Conservation (phyloP, 345 rosid genomes). For the Barbarea vulgaris region DNA sequence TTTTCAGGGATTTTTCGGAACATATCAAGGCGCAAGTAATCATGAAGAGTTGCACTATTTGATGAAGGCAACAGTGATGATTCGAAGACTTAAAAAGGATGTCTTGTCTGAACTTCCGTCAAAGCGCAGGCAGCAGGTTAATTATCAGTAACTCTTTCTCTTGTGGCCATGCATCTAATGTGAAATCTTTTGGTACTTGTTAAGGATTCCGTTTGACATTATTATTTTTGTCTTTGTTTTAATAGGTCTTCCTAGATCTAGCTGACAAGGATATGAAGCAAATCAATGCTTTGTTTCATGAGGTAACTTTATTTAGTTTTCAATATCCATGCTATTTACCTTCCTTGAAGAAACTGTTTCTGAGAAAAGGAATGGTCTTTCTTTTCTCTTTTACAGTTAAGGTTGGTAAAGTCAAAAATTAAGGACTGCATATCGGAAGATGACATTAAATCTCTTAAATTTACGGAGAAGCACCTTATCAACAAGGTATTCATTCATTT, state of each 20-base stretch:
- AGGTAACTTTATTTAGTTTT: conserved; percentile 55
- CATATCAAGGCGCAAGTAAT: conserved; percentile 92
- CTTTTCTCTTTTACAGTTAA: conserved; percentile 57
- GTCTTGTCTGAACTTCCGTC: conserved; percentile 86
- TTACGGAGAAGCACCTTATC: conserved; percentile 77
- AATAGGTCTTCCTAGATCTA: conserved; percentile 87
- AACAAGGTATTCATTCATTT: conserved; percentile 60
- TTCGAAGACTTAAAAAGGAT: conserved; percentile 91
- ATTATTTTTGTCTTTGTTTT: neutral
- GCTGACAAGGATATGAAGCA: conserved; percentile 77
- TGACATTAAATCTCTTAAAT: conserved; percentile 69
- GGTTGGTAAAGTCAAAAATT: conserved; percentile 65
- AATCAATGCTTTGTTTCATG: conserved; percentile 78
- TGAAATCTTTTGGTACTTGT: neutral
- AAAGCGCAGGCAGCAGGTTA: conserved; percentile 93
- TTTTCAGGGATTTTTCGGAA: conserved; percentile 76
- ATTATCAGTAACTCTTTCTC: conserved; percentile 10
- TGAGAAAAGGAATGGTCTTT: conserved; percentile 20
- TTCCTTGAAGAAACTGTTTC: conserved; percentile 17
- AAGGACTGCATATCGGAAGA: conserved; percentile 72
- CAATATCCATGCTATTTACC: conserved; percentile 1
- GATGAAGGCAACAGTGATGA: conserved; percentile 97
- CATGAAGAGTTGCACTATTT: conserved; percentile 96
- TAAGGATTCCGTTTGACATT: conserved; percentile 6
- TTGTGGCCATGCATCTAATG: conserved; percentile 1